Percentiles rank a stretch among this genome's conserved stretches.
phyloP scores from a whole-genome alignment of 257 asterid genomes.

The Przewalskia tangutica region DNA sequence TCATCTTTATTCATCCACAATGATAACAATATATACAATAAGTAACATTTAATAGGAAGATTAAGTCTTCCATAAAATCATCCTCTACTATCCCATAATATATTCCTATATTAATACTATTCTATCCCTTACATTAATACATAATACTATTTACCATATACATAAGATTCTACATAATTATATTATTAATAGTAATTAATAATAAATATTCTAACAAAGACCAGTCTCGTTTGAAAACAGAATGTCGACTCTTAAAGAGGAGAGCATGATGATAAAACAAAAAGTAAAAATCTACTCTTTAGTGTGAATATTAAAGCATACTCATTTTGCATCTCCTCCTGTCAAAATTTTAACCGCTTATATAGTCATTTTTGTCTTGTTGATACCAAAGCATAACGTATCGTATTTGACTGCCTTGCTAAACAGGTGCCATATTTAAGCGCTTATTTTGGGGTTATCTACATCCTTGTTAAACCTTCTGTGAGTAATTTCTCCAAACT shows the following conservation, averaged over 20 bases:
- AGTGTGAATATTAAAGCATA: not conserved
- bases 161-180: no score
- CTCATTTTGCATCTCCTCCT: not conserved
- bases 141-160: no score
- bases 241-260: not conserved
- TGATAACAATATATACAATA: no score
- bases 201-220: no score
- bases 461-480: slow-evolving; percentile 79
- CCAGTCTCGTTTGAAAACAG: not conserved
- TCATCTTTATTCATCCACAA: no score
- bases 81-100: no score
- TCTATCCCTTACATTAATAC: no score
- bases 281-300: not conserved
- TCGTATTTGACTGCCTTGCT: not conserved
- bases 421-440: slow-evolving; percentile 79
- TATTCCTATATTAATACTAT: no score
- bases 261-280: not conserved
- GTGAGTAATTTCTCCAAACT: slow-evolving; percentile 38
- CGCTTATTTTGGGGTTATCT: slow-evolving; percentile 79
- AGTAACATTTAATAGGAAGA: no score
- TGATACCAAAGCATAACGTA: not conserved
- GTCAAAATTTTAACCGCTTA: not conserved
- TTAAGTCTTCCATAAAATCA: no score
- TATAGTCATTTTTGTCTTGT: not conserved
- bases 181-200: no score